Percentiles rank a stretch among this genome's conserved stretches.
phyloP scores from a whole-genome alignment of 169 alveolate genomes.

The Eimeria maxima region DNA sequence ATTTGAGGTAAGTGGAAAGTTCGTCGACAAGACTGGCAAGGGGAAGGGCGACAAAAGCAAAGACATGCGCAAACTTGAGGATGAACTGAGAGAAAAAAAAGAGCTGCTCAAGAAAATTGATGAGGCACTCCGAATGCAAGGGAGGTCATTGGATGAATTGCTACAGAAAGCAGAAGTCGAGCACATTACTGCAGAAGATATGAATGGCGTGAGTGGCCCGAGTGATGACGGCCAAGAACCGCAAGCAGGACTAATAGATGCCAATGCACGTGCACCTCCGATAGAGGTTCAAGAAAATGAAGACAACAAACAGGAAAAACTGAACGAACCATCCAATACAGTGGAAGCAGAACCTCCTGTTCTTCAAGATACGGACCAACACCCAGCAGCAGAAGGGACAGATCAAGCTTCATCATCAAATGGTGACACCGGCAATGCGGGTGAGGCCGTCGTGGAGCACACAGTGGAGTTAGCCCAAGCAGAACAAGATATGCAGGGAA shows the following conservation, averaged over 20 bases:
- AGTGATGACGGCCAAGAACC: neutral
- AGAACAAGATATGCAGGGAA: neutral
- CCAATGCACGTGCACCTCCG: neutral
- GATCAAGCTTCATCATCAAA: constrained; percentile 5
- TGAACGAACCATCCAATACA: neutral
- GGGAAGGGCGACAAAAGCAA: constrained; percentile 30
- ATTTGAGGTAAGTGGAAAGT: constrained; percentile 80
- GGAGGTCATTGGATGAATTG: constrained; percentile 39
- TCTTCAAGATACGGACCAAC: neutral
- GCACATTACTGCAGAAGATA: neutral
- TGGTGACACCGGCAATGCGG: constrained; percentile 17
- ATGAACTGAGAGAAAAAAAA: constrained; percentile 36
- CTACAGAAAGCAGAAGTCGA: constrained; percentile 6
- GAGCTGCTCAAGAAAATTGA: constrained; percentile 50
- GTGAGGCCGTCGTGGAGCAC: neutral
- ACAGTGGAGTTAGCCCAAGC: neutral
- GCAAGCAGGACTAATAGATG: neutral
- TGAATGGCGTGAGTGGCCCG: neutral
- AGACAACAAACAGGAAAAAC: neutral
- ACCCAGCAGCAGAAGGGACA: neutral
- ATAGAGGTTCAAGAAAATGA: neutral
- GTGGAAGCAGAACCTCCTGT: neutral
- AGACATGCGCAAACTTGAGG: constrained; percentile 5
- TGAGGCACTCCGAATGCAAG: constrained; percentile 68
- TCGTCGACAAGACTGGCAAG: constrained; percentile 64